Evolutionary conservation across 495 filamentous ascomycete genomes (phyloP).

Genomic region (Hypomontagnella submonticulosa): DNA sequence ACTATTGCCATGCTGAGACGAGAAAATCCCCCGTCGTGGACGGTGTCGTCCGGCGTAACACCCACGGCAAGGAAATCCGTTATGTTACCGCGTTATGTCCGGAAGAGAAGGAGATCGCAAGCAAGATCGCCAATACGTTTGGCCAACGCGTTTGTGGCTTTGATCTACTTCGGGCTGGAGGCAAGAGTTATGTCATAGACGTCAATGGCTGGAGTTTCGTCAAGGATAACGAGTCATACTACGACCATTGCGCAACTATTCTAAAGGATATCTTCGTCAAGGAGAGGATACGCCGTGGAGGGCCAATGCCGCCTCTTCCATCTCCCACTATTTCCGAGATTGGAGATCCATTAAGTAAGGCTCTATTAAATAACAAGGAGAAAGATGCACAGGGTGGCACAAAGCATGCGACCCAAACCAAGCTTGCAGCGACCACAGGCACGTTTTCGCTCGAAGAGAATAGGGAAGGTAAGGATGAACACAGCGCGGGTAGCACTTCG

Average conservation of each 20-base stretch:
- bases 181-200: slow-evolving; percentile 96
- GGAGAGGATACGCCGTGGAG: slow-evolving; percentile 68
- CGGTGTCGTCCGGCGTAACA: slow-evolving; percentile 93
- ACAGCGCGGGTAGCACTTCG: slow-evolving; percentile 33
- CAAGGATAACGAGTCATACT: slow-evolving; percentile 99
- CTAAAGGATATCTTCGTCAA: slow-evolving; percentile 85
- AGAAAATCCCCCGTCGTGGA: slow-evolving; percentile 97
- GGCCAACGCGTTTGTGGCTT: slow-evolving; percentile 97
- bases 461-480: slow-evolving; percentile 50
- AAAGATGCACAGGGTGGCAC: slow-evolving; percentile 49
- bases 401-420: slow-evolving; percentile 45
- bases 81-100: slow-evolving; percentile 87
- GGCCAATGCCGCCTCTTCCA: slow-evolving; percentile 54
- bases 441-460: slow-evolving; percentile 49
- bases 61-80: slow-evolving; percentile 94
- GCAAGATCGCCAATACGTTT: slow-evolving; percentile 90
- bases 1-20: slow-evolving; percentile 96
- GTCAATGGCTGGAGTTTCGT: slow-evolving; percentile 99
- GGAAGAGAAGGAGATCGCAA: slow-evolving; percentile 86
- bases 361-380: slow-evolving; percentile 46
- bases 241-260: slow-evolving; percentile 88
- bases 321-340: slow-evolving; percentile 58
- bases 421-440: slow-evolving; percentile 49
- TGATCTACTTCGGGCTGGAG: slow-evolving; percentile 86
- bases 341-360: slow-evolving; percentile 52